These are phyloP conservation scores for Amphicarpaea edgeworthii DNA, from an alignment of 306 rosid species.

Conservation along the genomic window DNA sequence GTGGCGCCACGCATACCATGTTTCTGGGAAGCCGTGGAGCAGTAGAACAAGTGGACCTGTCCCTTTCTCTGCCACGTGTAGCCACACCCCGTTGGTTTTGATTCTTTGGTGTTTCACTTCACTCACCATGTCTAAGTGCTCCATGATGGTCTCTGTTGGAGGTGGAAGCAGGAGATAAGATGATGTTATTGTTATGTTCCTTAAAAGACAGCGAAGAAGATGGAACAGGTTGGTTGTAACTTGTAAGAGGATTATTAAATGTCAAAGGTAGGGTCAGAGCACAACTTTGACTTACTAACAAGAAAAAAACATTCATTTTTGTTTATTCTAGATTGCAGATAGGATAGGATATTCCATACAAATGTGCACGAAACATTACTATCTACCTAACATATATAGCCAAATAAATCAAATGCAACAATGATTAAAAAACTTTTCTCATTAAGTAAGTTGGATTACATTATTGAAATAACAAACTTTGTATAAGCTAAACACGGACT, in stretches of 20 bases:
- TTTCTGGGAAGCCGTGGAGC: slow-evolving; percentile 77
- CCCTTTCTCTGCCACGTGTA: slow-evolving; percentile 72
- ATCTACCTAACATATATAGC: not conserved
- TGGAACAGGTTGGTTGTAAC: not conserved
- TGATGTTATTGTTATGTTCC: too few species aligned
- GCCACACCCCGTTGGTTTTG: slow-evolving; percentile 69
- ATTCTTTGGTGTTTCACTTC: slow-evolving; percentile 71
- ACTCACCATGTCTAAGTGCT: slow-evolving; percentile 24
- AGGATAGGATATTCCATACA: not conserved
- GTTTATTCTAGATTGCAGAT: not conserved
- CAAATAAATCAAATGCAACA: not conserved
- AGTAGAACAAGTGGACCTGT: slow-evolving; percentile 73
- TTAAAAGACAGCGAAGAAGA: not conserved
- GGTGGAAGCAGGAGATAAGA: not conserved
- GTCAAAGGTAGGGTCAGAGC: slow-evolving; percentile 27
- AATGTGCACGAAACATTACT: not conserved
- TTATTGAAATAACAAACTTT: too few species aligned
- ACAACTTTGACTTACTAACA: slow-evolving; percentile 44
- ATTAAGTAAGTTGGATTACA: not conserved
- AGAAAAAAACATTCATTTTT: not conserved
- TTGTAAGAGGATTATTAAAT: not conserved
- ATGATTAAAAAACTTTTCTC: not conserved
- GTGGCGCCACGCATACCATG: slow-evolving; percentile 72
- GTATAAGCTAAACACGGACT: too few species aligned
- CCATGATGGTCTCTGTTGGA: not conserved